Evolutionary conservation across 1,139 yeast species (phyloP).

Genomic region (Yamadazyma spencermartinsiae): DNA sequence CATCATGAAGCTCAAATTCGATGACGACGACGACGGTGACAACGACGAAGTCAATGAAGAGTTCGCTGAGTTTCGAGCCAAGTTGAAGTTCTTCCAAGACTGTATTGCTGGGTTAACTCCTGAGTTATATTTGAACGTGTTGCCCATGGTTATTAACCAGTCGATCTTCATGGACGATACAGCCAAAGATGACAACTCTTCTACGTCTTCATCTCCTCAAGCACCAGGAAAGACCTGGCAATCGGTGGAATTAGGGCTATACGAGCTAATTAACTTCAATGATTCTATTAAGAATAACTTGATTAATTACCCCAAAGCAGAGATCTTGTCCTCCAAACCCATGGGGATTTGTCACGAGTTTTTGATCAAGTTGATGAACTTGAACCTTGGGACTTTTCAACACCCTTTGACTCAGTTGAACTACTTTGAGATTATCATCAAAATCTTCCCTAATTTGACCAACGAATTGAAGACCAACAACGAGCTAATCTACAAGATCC

Average conservation of each 20-base stretch:
- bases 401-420: slow-evolving; percentile 80
- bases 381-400: slow-evolving; percentile 50
- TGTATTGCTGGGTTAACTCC: slow-evolving; percentile 77
- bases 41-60: slow-evolving; percentile 70
- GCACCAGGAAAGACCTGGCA: slow-evolving; percentile 58
- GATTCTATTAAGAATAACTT: slow-evolving; percentile 78
- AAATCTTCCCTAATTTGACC: slow-evolving; percentile 69
- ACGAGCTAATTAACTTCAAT: slow-evolving; percentile 73
- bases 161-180: slow-evolving; percentile 43
- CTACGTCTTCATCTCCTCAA: neutral
- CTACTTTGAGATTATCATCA: slow-evolving; percentile 82
- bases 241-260: slow-evolving; percentile 81
- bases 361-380: slow-evolving; percentile 63
- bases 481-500: slow-evolving; percentile 59
- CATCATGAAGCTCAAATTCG: slow-evolving; percentile 77
- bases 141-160: slow-evolving; percentile 65
- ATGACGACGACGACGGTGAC: slow-evolving; percentile 68
- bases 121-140: slow-evolving; percentile 66
- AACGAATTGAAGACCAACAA: slow-evolving; percentile 38
- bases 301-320: slow-evolving; percentile 64
- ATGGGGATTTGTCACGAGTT: slow-evolving; percentile 59
- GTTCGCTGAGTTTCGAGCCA: slow-evolving; percentile 73
- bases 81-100: slow-evolving; percentile 79
- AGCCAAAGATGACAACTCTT: slow-evolving; percentile 2
- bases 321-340: slow-evolving; percentile 63